A percentile compares a stretch with the other conserved stretches of the same genome.
These are phyloP conservation scores for Pyropia yezoensis DNA, from an alignment of 23 red algal genomes.

Conservation along the genomic window DNA sequence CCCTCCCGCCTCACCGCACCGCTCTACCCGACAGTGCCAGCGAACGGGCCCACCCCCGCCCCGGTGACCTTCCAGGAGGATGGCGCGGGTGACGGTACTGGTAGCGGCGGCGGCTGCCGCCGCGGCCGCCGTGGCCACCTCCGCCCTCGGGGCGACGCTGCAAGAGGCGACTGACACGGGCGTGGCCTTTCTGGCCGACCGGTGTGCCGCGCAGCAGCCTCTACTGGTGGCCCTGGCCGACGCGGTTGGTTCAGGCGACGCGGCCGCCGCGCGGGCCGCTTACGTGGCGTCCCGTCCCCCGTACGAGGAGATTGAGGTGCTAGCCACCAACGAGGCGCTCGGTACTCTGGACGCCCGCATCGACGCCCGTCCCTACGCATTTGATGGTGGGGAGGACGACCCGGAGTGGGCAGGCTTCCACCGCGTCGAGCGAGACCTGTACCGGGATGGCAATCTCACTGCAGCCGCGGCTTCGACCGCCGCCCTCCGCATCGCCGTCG, in stretches of 20 bases:
- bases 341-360: background rate
- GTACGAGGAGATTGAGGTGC: constrained; percentile 8
- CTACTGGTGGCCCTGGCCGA: background rate
- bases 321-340: background rate
- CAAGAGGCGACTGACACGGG: background rate
- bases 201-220: background rate
- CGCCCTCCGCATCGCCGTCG: constrained; percentile 17
- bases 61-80: too few relatives aligned
- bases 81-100: too few relatives aligned
- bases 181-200: background rate
- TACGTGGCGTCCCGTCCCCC: background rate
- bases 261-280: background rate
- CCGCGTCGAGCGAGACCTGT: constrained; percentile 38
- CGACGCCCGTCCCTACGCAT: constrained; percentile 45
- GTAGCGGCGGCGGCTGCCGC: too few relatives aligned
- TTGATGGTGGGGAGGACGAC: constrained; percentile 28
- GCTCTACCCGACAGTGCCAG: too few relatives aligned
- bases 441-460: constrained; percentile 29
- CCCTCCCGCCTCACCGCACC: too few relatives aligned
- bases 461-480: background rate
- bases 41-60: too few relatives aligned
- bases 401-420: constrained; percentile 24
- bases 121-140: too few relatives aligned
- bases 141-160: too few relatives aligned
- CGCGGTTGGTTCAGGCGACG: background rate